Evolutionary conservation across 768 basidiomycete species (phyloP).

Genomic region (Serendipita indica): DNA sequence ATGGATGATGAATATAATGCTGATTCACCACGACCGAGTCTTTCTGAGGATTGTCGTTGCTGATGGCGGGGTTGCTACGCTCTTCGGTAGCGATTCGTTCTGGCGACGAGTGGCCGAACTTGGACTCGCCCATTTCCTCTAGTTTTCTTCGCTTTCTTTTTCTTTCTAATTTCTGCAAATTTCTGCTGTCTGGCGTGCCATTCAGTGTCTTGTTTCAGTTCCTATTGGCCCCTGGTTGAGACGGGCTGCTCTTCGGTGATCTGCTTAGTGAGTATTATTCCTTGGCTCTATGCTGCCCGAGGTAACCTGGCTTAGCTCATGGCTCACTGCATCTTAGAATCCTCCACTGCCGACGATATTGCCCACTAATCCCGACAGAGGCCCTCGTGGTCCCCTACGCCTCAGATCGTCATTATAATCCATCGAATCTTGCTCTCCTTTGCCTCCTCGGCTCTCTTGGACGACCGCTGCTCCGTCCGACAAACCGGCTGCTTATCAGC

Average conservation of each 20-base stretch:
- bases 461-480: background rate
- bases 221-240: background rate
- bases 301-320: too few relatives aligned
- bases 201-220: background rate
- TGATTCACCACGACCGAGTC: too few relatives aligned
- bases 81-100: background rate
- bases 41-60: too few relatives aligned
- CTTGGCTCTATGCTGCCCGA: too few relatives aligned
- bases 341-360: background rate
- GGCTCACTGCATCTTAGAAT: background rate
- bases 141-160: background rate
- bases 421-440: background rate
- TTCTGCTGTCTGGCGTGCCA: too few relatives aligned
- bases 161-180: background rate
- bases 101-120: too few relatives aligned
- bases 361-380: background rate
- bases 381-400: background rate
- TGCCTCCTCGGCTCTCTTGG: background rate
- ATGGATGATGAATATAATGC: too few relatives aligned
- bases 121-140: background rate
- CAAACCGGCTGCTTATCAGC: background rate
- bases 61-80: too few relatives aligned
- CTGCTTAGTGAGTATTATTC: too few relatives aligned
- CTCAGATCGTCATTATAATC: constrained; percentile 1
- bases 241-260: too few relatives aligned